Percentiles rank a stretch among this genome's conserved stretches.
These are phyloP conservation scores for Vitis riparia DNA, from an alignment of 164 flowering plant genomes.

Conservation along the genomic window DNA sequence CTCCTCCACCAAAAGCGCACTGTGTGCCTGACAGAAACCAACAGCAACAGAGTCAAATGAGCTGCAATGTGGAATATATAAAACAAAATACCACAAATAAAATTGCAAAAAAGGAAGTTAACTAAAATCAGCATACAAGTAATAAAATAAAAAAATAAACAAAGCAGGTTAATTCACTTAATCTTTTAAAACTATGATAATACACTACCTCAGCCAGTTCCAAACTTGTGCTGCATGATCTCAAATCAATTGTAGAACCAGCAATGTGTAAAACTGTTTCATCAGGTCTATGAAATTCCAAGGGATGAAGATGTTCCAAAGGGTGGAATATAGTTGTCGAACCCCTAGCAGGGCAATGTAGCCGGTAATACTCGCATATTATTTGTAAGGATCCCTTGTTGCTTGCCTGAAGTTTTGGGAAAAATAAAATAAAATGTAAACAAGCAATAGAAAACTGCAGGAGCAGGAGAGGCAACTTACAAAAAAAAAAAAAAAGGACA, in stretches of 20 bases:
- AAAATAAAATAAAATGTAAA: constrained; percentile 4
- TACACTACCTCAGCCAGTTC: constrained; percentile 75
- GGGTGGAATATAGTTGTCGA: constrained; percentile 74
- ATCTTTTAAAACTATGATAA: background rate
- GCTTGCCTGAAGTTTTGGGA: constrained; percentile 56
- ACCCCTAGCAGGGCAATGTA: constrained; percentile 70
- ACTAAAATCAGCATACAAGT: background rate
- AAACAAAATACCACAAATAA: background rate
- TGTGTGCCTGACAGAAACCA: constrained; percentile 58
- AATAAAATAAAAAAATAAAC: background rate
- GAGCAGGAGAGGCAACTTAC: background rate
- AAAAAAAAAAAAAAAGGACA: background rate
- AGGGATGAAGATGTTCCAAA: constrained; percentile 85
- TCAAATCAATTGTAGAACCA: constrained; percentile 77
- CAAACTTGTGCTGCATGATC: constrained; percentile 75
- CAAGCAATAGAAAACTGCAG: constrained; percentile 2
- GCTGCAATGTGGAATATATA: background rate
- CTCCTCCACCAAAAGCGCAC: constrained; percentile 78
- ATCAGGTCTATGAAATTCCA: constrained; percentile 76
- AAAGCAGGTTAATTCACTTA: background rate
- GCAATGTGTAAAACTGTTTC: constrained; percentile 59
- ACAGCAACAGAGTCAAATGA: constrained; percentile 14
- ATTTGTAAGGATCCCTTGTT: constrained; percentile 83
- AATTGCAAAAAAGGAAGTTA: too few species aligned
- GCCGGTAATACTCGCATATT: constrained; percentile 72